Conservation (phyloP, 2,329 filamentous ascomycete species). For the Xylaria sp. region DNA sequence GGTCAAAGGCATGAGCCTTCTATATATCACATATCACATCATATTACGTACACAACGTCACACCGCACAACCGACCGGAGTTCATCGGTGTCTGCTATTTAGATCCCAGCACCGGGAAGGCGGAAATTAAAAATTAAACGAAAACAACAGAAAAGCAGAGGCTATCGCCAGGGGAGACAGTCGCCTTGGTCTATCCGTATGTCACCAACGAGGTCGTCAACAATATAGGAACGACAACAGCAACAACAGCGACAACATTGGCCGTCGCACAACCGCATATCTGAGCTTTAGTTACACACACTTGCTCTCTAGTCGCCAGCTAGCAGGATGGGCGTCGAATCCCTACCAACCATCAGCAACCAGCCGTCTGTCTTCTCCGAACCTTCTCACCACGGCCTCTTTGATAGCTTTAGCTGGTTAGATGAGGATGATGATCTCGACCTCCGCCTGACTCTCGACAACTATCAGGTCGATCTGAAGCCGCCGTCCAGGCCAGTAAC, state of each 20-base stretch:
- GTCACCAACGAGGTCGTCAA: constrained; percentile 64
- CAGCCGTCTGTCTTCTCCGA: constrained; percentile 40
- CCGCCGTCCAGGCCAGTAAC: constrained; percentile 61
- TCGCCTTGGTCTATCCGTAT: constrained; percentile 46
- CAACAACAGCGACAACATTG: constrained; percentile 47
- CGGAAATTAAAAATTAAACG: neutral
- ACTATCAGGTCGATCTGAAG: constrained; percentile 74
- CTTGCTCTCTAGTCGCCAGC: neutral
- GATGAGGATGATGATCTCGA: constrained; percentile 79
- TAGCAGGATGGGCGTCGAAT: constrained; percentile 45
- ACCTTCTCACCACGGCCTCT: constrained; percentile 65
- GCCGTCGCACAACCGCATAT: constrained; percentile 52
- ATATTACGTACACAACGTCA: neutral
- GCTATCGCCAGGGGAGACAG: constrained; percentile 47
- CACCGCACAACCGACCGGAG: constrained; percentile 4
- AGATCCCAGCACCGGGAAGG: neutral
- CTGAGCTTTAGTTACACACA: constrained; percentile 34
- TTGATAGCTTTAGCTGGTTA: constrained; percentile 78
- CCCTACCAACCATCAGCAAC: constrained; percentile 42
- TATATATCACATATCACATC: constrained; percentile 3
- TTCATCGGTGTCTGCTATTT: constrained; percentile 46
- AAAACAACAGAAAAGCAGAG: constrained; percentile 49
- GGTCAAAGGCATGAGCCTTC: constrained; percentile 10
- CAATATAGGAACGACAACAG: neutral
- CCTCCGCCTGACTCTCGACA: constrained; percentile 72